Percentiles rank a stretch among this genome's conserved stretches.
These are phyloP conservation scores for Narthecium ossifragum DNA, from an alignment of 106 monocot genomes.

Conservation along the genomic window DNA sequence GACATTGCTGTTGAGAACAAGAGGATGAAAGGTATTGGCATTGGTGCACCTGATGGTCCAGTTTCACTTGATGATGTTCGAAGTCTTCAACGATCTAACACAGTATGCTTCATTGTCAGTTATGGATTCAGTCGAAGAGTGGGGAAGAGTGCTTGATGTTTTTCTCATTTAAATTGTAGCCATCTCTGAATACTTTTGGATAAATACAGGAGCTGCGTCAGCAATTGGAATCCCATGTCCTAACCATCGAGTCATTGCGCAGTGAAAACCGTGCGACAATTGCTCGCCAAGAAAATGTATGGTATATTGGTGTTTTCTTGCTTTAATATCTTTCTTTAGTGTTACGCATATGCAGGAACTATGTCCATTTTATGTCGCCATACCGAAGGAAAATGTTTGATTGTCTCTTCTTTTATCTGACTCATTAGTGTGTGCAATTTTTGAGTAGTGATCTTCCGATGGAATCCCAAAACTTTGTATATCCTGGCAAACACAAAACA, in stretches of 20 bases:
- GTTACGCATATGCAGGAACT: no score
- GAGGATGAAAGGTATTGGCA: conserved; percentile 90
- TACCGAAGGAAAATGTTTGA: no score
- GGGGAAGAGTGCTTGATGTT: neutral
- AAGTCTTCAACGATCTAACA: conserved; percentile 85
- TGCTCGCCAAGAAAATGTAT: conserved; percentile 81
- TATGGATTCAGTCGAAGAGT: neutral
- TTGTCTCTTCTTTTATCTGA: no score
- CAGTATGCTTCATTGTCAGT: conserved; percentile 27
- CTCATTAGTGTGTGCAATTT: no score
- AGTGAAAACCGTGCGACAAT: conserved; percentile 33
- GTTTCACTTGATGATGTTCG: conserved; percentile 96
- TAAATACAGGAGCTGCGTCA: conserved; percentile 77
- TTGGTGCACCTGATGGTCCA: conserved; percentile 89
- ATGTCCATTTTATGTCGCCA: no score
- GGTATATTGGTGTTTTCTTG: neutral
- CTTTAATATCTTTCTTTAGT: neutral
- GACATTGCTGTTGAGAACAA: conserved; percentile 50
- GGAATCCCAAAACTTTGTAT: no score
- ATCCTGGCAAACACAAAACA: no score
- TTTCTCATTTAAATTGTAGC: neutral
- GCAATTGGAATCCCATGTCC: conserved; percentile 78
- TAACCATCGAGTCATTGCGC: conserved; percentile 65
- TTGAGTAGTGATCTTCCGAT: no score
- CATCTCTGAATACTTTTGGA: neutral